Conservation (phyloP, 192 early-diverging fungal genomes). For the Glomus cerebriforme region DNA sequence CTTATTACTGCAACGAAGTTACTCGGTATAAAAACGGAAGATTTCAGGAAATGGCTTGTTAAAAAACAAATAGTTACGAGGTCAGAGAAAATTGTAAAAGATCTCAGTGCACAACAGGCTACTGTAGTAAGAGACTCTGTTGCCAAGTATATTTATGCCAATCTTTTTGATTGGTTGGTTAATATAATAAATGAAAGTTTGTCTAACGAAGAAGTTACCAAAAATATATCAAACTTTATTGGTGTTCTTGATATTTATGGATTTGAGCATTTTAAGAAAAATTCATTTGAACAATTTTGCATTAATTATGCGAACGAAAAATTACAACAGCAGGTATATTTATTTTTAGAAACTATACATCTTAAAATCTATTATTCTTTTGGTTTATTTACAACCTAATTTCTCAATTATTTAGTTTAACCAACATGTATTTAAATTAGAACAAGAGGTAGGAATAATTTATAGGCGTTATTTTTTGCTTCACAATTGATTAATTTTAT, state of each 20-base stretch:
- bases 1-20: slow-evolving; percentile 68
- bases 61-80: slow-evolving; percentile 91
- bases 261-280: slow-evolving; percentile 99
- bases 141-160: slow-evolving; percentile 95
- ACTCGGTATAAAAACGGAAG: slow-evolving; percentile 73
- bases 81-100: slow-evolving; percentile 88
- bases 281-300: slow-evolving; percentile 99
- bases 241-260: slow-evolving; percentile 99
- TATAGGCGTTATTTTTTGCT: neutral
- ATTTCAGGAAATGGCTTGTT: slow-evolving; percentile 94
- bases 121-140: slow-evolving; percentile 86
- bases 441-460: slow-evolving; percentile 70
- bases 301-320: slow-evolving; percentile 98
- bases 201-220: slow-evolving; percentile 53
- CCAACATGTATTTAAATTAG: slow-evolving; percentile 97
- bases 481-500: neutral
- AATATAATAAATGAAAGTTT: slow-evolving; percentile 86
- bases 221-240: slow-evolving; percentile 70
- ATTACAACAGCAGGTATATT: slow-evolving; percentile 80
- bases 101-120: slow-evolving; percentile 72
- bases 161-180: slow-evolving; percentile 97
- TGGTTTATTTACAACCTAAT: no score
- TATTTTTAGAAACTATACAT: neutral
- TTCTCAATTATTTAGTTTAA: slow-evolving; percentile 69
- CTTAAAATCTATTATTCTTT: neutral